Evolutionary conservation across 331 rosid species (phyloP).

Genomic region (Quercus lobata): DNA sequence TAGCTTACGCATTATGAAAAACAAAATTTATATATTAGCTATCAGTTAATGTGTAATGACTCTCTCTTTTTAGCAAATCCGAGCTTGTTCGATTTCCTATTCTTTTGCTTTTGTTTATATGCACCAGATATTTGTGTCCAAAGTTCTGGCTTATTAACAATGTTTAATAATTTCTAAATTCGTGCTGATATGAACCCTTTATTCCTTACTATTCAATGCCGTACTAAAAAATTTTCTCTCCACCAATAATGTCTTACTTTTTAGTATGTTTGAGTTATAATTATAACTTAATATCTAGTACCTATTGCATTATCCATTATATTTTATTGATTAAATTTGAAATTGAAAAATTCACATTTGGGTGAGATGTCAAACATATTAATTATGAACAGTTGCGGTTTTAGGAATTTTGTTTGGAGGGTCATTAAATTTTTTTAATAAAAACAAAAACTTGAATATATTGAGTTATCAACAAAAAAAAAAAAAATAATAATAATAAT

Average conservation of each 20-base stretch:
- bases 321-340: conserved; percentile 3
- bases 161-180: conserved; percentile 8
- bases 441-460: too few species aligned
- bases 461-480: too few species aligned
- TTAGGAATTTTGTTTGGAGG: too few species aligned
- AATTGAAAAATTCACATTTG: not conserved
- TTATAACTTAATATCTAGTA: not conserved
- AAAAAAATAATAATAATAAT: too few species aligned
- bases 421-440: too few species aligned
- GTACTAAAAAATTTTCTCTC: too few species aligned
- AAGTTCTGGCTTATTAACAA: not conserved
- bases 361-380: not conserved
- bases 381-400: not conserved
- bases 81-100: not conserved
- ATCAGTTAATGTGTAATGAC: not conserved
- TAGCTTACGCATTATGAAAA: not conserved
- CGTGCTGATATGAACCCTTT: conserved; percentile 8
- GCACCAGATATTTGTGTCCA: not conserved
- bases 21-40: not conserved
- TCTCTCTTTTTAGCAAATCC: not conserved
- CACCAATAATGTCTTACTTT: not conserved
- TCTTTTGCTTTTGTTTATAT: not conserved
- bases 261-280: not conserved
- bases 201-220: too few species aligned
- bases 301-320: conserved; percentile 1